A percentile compares a stretch with the other conserved stretches of the same genome.
These are phyloP conservation scores for Passiflora organensis DNA, from an alignment of 345 rosid species.

Conservation along the genomic window DNA sequence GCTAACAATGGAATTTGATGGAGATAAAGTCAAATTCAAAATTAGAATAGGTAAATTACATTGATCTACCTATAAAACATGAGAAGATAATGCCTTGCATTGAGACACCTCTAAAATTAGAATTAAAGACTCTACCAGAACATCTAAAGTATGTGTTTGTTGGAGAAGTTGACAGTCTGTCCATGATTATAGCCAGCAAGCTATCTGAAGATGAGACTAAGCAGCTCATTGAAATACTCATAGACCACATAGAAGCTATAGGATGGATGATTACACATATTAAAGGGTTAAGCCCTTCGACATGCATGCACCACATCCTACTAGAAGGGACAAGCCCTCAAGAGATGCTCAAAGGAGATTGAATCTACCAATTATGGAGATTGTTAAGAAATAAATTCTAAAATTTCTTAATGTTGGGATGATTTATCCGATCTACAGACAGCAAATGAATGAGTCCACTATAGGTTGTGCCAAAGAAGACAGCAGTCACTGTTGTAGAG, in stretches of 20 bases:
- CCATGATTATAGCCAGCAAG: not conserved
- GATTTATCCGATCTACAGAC: not conserved
- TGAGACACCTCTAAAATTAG: not conserved
- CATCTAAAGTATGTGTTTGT: not conserved
- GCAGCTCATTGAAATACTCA: not conserved
- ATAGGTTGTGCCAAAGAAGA: not conserved
- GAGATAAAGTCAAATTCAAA: not conserved
- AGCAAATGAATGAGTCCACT: not conserved
- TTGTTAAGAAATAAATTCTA: too few relatives aligned
- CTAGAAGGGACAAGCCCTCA: too few relatives aligned
- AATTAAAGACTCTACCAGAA: not conserved
- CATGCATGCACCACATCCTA: too few relatives aligned
- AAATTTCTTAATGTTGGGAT: not conserved
- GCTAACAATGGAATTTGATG: not conserved
- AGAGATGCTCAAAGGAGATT: too few relatives aligned
- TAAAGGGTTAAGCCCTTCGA: not conserved
- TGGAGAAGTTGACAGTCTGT: not conserved
- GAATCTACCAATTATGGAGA: too few relatives aligned
- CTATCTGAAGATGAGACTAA: not conserved
- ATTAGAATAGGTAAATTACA: not conserved
- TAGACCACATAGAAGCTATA: not conserved
- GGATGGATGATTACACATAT: not conserved
- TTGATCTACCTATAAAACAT: not conserved
- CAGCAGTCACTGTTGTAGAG: not conserved
- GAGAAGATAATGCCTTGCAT: not conserved